phyloP scores from a whole-genome alignment of 306 rosid genomes.

The Malus sieversii region DNA sequence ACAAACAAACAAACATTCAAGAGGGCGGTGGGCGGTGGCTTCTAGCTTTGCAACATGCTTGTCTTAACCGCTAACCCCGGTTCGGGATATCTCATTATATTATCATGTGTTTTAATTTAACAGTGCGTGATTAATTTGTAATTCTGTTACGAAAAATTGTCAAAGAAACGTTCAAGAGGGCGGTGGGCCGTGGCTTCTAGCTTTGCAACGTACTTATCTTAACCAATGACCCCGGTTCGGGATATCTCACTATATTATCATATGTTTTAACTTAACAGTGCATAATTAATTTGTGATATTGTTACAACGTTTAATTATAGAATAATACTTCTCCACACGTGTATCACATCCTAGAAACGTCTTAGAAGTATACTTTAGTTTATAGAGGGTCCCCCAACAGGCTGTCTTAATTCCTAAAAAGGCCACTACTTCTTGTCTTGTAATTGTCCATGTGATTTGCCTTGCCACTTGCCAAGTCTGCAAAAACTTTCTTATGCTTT shows the following conservation, averaged over 20 bases:
- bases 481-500: not conserved
- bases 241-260: too few species aligned
- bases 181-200: not conserved
- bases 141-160: too few species aligned
- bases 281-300: too few species aligned
- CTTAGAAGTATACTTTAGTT: not conserved
- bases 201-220: too few species aligned
- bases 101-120: too few species aligned
- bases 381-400: not conserved
- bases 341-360: not conserved
- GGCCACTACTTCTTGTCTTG: not conserved
- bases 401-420: not conserved
- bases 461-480: not conserved
- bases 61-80: rapidly evolving
- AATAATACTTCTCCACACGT: too few species aligned
- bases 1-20: too few species aligned
- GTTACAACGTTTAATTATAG: too few species aligned
- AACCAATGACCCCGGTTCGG: too few species aligned
- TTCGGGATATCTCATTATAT: too few species aligned
- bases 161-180: not conserved
- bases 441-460: not conserved
- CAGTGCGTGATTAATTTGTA: rapidly evolving
- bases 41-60: too few species aligned
- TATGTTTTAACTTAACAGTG: rapidly evolving
- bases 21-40: not conserved